These are phyloP conservation scores for Pinus taeda DNA, from an alignment of 75 land plant genomes.

Conservation along the genomic window DNA sequence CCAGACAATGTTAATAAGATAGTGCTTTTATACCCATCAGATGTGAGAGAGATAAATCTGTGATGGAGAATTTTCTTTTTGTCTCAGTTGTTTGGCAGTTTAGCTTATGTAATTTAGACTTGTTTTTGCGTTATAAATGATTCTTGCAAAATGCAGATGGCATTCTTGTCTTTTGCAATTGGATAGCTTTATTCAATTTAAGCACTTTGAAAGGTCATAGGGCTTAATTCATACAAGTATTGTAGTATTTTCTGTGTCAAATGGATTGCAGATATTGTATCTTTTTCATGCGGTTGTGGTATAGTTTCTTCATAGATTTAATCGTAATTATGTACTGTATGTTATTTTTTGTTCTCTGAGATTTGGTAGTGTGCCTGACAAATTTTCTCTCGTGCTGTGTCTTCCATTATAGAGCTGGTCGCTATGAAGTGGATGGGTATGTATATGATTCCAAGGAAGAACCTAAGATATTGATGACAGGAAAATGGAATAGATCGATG, in stretches of 20 bases:
- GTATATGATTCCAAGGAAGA: conserved; percentile 90
- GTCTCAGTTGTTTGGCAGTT: too few relatives aligned
- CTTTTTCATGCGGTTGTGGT: background rate
- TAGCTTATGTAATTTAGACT: background rate
- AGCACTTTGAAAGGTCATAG: background rate
- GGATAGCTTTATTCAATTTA: background rate
- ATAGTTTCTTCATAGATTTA: too few relatives aligned
- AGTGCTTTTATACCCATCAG: too few relatives aligned
- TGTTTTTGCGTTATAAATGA: background rate
- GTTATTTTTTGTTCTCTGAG: background rate
- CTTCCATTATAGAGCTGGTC: conserved; percentile 63
- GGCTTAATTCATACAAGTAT: background rate
- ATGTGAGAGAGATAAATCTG: too few relatives aligned
- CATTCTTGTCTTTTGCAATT: background rate
- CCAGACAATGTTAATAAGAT: too few relatives aligned
- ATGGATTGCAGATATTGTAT: background rate
- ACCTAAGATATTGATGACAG: conserved; percentile 95
- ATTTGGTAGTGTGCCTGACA: background rate
- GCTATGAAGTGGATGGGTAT: conserved; percentile 99
- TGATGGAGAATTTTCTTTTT: too few relatives aligned
- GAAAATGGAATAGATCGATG: conserved; percentile 93
- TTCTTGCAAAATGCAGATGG: background rate
- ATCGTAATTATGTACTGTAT: background rate
- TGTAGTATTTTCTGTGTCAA: background rate
- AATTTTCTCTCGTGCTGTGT: background rate